Base-by-base conservation (phyloP, 371 early-diverging fungal genomes). In the Mucor sp. region DNA sequence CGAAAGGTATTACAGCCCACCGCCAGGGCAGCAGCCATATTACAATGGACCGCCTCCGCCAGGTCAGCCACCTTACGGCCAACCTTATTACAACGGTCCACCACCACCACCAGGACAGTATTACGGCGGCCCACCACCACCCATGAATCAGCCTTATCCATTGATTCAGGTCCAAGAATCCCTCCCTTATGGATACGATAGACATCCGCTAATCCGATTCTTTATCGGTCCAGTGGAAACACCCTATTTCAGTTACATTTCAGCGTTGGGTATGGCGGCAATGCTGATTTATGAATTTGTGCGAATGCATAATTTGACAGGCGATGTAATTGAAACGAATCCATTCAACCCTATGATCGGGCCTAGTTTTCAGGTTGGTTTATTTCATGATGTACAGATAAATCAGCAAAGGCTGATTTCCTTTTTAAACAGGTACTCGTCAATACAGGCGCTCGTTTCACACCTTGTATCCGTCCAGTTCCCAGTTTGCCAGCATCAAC, bases 261-360 rank as follows among this genome's bases (percentile, higher is more conserved):
- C 86, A 14, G 82, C 85, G n/a, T 57, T 83, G 1, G 72, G 69
- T 35, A 89, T 89, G 80, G 56, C 85, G n/a, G 83, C 72, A 27
- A 66, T 88, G 9, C 69, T 90, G 28, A 70, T 88, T 37, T 81
- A 80, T 63, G 88, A 87, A 67, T 75, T 89, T 68, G 76, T 84
- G 5, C 75, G 69, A 19, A 84, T 83, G 60, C 68, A 81, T n/a
- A 79, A 86, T 47, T 44, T 85, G 23, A 88, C 88, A 6, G 83
- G 86, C 17, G 69, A 71, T 19, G 63, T 85, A 19, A 85, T 88
- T 57, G 63, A 83, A 68, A 84, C 86, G 5, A 76, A 63, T 27
- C 86, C 88, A 0, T 83, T 86, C 59, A 89, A 89, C 58, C 80
- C 78, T 6, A 86, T 90, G 87, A 87, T 89, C 57, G 90, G 90